Base-by-base conservation (phyloP, 176 grass and related monocot species). In the Triticum urartu region DNA sequence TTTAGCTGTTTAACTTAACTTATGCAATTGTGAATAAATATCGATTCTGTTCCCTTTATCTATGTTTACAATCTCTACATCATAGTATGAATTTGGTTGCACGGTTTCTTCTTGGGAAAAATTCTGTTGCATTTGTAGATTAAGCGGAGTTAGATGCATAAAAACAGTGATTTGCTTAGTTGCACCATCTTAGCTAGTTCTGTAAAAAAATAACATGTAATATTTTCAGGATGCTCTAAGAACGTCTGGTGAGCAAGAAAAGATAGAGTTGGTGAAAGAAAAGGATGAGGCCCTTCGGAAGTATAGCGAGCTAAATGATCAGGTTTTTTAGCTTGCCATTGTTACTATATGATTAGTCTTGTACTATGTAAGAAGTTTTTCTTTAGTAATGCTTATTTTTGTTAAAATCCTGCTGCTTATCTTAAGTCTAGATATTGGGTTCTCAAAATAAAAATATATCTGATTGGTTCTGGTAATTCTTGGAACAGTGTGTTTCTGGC, bases 271-370 rank as follows among this genome's bases (percentile, higher is more conserved):
- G 45, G 59, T 88, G 72, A 94, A 86, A 77, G 89, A 87, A 81
- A 94, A 86, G 83, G 92, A 91, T 56, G 94, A 91, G 69, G 90
- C 89, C 62, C 56, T 92, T 69, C 87, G 68, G 70, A 99, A 99
- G 58, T 99, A 94, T 72, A 93, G 88, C 50, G 97, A 99, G 87
- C 77, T 92, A 83, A 93, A 99, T 87, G 90, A 99, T 87, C 97
- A 99, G 92, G 97, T 99, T 88, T 83, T 54, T 58, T 65, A 24
- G 60, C 62, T 81, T 87, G 20, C 35, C 32, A 42, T 17, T 86
- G 6, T 34, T 22, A 13, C 9, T 22, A 59, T 67, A 5, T 25
- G 5, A 11, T 40, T 68, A 66, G 68, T 83, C 45, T 76, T 54
- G 7, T n/a, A n/a, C 47, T 33, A 33, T n/a, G 20, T 67, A 21